A percentile compares a stretch with the other conserved stretches of the same genome.
Conservation (phyloP, 2,329 filamentous ascomycete genomes). For the Alternaria consortialis region DNA sequence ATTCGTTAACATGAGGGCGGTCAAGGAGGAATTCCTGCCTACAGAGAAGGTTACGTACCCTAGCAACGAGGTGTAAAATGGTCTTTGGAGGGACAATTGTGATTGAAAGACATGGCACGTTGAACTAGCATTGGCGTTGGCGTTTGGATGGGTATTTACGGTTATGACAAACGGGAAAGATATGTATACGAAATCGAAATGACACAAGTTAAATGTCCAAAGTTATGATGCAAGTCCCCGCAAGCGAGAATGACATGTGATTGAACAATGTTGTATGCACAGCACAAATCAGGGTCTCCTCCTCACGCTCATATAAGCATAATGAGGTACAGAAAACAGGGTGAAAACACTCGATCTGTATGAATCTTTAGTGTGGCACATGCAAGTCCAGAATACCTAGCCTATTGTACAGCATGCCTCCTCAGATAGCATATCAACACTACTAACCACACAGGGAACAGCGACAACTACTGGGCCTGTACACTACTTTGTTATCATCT, state of each 20-base stretch:
- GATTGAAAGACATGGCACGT: background rate
- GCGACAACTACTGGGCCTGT: too few species aligned
- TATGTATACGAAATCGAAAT: background rate
- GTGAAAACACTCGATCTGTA: background rate
- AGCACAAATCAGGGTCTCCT: background rate
- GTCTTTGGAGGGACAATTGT: background rate
- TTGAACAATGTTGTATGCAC: background rate
- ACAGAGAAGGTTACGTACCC: constrained; percentile 61
- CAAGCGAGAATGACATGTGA: background rate
- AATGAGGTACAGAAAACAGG: background rate
- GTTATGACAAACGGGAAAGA: background rate
- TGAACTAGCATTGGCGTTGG: constrained; percentile 3
- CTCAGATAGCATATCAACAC: too few species aligned
- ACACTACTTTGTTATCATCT: too few species aligned
- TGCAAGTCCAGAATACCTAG: too few species aligned
- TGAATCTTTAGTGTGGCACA: background rate
- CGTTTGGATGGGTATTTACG: background rate
- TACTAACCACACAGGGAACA: too few species aligned
- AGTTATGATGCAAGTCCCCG: background rate
- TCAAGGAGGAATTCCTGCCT: constrained; percentile 65
- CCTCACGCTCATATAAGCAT: background rate
- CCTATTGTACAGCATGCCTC: too few species aligned
- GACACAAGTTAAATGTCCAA: background rate
- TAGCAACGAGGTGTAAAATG: constrained; percentile 57
- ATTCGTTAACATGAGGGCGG: constrained; percentile 64